These are phyloP conservation scores for Ophiobolus disseminans DNA, from an alignment of 2,329 filamentous ascomycete species.

Conservation along the genomic window DNA sequence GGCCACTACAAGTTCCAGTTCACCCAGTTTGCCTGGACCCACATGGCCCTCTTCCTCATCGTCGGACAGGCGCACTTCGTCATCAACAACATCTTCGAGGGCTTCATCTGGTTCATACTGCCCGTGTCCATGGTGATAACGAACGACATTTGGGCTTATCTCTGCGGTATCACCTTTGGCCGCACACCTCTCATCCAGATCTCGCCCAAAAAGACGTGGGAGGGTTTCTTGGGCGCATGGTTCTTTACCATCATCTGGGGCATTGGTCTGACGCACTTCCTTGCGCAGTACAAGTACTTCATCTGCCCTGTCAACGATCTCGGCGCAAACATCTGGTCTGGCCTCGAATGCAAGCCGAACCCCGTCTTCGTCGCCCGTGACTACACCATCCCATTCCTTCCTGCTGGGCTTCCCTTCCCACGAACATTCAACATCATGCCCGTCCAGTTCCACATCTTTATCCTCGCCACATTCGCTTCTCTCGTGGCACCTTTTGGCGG, in stretches of 20 bases:
- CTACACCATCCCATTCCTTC: conserved; percentile 68
- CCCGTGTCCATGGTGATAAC: conserved; percentile 94
- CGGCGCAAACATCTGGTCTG: conserved; percentile 89
- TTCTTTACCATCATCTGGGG: conserved; percentile 91
- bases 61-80: conserved; percentile 98
- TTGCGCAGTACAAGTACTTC: conserved; percentile 94
- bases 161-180: conserved; percentile 96
- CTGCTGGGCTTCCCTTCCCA: conserved; percentile 62
- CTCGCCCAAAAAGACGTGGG: conserved; percentile 98
- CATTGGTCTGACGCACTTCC: conserved; percentile 78
- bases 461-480: conserved; percentile 91
- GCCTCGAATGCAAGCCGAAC: conserved; percentile 87
- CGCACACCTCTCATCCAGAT: conserved; percentile 96
- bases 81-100: conserved; percentile 99
- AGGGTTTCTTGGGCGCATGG: conserved; percentile 97
- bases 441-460: conserved; percentile 91
- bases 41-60: conserved; percentile 98
- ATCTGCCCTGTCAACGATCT: conserved; percentile 97
- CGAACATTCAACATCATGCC: conserved; percentile 79
- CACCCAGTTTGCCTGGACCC: conserved; percentile 98
- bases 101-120: conserved; percentile 99
- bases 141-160: conserved; percentile 98
- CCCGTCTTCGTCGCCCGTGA: conserved; percentile 84
- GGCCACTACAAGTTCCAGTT: conserved; percentile 99
- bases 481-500: conserved; percentile 97